Conservation (phyloP, 2,329 filamentous ascomycete genomes). For the Tolypocladium tundrense region DNA sequence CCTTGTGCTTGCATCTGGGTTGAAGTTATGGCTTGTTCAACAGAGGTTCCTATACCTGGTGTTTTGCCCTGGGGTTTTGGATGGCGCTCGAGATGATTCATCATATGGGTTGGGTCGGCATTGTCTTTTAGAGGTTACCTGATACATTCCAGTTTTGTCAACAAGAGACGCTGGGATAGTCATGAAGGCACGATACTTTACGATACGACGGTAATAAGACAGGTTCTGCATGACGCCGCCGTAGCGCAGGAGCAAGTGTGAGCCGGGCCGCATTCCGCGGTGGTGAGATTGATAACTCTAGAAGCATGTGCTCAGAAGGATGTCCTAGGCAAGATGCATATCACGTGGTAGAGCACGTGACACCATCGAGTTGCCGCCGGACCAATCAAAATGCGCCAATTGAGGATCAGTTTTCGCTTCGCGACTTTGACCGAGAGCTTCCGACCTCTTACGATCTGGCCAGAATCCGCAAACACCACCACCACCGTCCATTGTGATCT, state of each 20-base stretch:
- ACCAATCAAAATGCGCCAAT: slow-evolving; percentile 41
- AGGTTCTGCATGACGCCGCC: neutral
- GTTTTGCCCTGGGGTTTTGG: neutral
- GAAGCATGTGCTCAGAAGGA: neutral
- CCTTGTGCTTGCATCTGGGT: neutral
- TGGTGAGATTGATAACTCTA: neutral
- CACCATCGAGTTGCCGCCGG: slow-evolving; percentile 8
- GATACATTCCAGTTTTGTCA: neutral
- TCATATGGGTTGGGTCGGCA: neutral
- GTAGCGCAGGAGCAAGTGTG: neutral
- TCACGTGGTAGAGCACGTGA: slow-evolving; percentile 11
- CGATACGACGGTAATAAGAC: no score
- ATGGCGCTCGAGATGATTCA: neutral
- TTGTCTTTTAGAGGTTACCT: neutral
- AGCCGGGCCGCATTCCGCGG: neutral
- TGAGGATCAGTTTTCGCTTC: slow-evolving; percentile 34
- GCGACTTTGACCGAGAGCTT: slow-evolving; percentile 30
- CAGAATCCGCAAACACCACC: slow-evolving; percentile 23
- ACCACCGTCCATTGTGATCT: slow-evolving; percentile 30
- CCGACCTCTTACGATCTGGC: slow-evolving; percentile 27
- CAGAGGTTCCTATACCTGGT: neutral
- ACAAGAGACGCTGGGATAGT: neutral
- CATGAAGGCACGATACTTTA: neutral
- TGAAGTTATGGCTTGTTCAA: neutral
- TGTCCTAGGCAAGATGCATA: no score